Evolutionary conservation across 768 basidiomycete species (phyloP).

Genomic region (Sarcodon sp.): DNA sequence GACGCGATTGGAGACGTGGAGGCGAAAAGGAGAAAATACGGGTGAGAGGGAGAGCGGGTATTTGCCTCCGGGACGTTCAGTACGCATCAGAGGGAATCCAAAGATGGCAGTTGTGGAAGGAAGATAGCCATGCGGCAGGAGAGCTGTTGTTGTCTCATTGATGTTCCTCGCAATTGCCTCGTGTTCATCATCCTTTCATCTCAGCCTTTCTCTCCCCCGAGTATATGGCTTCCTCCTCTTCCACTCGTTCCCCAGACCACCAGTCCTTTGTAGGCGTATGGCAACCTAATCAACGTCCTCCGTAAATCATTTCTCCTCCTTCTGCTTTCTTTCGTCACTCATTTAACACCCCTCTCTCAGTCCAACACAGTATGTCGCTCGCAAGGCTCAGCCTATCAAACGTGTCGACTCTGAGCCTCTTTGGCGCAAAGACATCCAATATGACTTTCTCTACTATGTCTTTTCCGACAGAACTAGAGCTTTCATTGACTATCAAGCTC

Average conservation of each 20-base stretch:
- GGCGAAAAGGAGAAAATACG: not conserved
- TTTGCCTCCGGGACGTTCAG: no score
- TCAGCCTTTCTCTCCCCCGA: slow-evolving; percentile 9
- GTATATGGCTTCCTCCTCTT: slow-evolving; percentile 19
- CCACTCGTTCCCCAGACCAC: slow-evolving; percentile 13
- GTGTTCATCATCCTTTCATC: slow-evolving; percentile 10
- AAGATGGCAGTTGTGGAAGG: no score
- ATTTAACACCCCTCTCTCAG: slow-evolving; percentile 29
- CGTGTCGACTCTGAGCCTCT: slow-evolving; percentile 75
- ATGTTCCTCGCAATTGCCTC: slow-evolving; percentile 10
- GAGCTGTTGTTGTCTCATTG: slow-evolving; percentile 2
- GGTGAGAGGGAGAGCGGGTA: not conserved
- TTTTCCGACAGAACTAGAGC: slow-evolving; percentile 57
- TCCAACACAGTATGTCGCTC: slow-evolving; percentile 20
- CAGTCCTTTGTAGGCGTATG: slow-evolving; percentile 11
- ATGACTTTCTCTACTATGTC: slow-evolving; percentile 69
- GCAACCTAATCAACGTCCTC: slow-evolving; percentile 15
- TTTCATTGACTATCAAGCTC: slow-evolving; percentile 52
- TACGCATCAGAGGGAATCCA: no score
- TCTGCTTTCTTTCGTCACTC: not conserved
- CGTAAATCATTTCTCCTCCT: slow-evolving; percentile 9
- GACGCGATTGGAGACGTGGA: slow-evolving; percentile 4
- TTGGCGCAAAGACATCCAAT: slow-evolving; percentile 77
- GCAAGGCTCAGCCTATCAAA: slow-evolving; percentile 68
- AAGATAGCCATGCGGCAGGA: no score